Evolutionary conservation across 2,329 filamentous ascomycete genomes (phyloP).

Genomic region (Claviceps arundinis): DNA sequence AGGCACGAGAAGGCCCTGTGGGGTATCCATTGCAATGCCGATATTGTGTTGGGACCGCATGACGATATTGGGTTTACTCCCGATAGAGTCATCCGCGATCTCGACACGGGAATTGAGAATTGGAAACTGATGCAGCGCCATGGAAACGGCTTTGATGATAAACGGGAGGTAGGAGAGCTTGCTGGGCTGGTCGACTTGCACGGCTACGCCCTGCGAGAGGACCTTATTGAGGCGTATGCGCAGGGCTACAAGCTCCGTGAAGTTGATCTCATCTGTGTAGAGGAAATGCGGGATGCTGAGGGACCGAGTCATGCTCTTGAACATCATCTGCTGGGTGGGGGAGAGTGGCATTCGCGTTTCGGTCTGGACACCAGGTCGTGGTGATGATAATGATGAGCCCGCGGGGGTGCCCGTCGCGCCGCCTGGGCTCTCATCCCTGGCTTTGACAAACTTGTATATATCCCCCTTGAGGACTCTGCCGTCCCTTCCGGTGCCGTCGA

Average conservation of each 20-base stretch:
- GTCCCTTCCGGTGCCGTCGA: conserved; percentile 78
- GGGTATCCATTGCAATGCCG: conserved; percentile 90
- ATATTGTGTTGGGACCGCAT: conserved; percentile 85
- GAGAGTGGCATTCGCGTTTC: conserved; percentile 62
- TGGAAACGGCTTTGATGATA: conserved; percentile 86
- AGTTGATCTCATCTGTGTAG: conserved; percentile 81
- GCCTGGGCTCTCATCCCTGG: conserved; percentile 26
- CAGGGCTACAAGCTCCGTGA: conserved; percentile 59
- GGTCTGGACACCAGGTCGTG: conserved; percentile 31
- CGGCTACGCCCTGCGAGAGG: conserved; percentile 21
- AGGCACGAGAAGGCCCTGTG: conserved; percentile 75
- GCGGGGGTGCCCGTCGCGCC: conserved; percentile 10
- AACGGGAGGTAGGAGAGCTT: conserved; percentile 88
- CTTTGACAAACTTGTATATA: conserved; percentile 57
- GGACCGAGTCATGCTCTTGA: conserved; percentile 91
- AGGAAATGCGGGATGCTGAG: conserved; percentile 89
- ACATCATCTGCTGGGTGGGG: conserved; percentile 81
- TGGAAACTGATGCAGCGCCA: conserved; percentile 70
- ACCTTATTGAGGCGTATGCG: conserved; percentile 61
- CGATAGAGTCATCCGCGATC: conserved; percentile 30
- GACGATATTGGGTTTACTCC: conserved; percentile 58
- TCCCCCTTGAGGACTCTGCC: conserved; percentile 90
- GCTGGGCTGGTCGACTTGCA: conserved; percentile 35
- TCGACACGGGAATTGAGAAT: conserved; percentile 82
- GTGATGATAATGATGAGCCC: conserved; percentile 7